phyloP scores from a whole-genome alignment of 371 early-diverging fungal species.

The Nematocida sp. region DNA sequence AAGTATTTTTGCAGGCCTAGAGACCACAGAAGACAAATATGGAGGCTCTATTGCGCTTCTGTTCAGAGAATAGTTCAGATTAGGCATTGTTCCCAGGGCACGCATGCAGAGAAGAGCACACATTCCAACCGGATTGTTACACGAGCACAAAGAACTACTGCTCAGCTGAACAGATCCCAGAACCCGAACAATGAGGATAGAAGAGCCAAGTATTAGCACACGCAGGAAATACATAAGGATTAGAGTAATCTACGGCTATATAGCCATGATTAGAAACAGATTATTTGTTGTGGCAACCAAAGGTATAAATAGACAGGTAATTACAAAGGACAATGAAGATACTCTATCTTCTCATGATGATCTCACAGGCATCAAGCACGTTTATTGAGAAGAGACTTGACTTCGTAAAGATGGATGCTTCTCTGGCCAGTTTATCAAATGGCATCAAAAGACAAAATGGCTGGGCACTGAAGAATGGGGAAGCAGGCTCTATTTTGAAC shows the following conservation, averaged over 20 bases:
- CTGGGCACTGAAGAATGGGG: constrained; percentile 42
- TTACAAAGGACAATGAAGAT: constrained; percentile 2
- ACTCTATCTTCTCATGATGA: not conserved
- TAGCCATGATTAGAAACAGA: not conserved
- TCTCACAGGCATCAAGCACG: not conserved
- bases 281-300: constrained; percentile 38
- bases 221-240: constrained; percentile 1
- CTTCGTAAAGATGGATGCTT: not conserved
- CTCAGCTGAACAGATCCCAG: not conserved
- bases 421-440: not conserved
- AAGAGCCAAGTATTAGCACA: not conserved
- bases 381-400: constrained; percentile 17
- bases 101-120: constrained; percentile 37
- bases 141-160: constrained; percentile 20
- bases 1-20: no score
- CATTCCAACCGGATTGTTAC: constrained; percentile 29
- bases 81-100: no score
- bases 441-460: constrained; percentile 44
- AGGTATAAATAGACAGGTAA: constrained; percentile 25
- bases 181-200: not conserved
- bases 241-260: no score
- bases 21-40: not conserved
- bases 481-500: constrained; percentile 54
- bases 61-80: not conserved
- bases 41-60: no score